A percentile compares a stretch with the other conserved stretches of the same genome.
Conservation (phyloP, 139 green algal species). For the Coelastrella sp. region DNA sequence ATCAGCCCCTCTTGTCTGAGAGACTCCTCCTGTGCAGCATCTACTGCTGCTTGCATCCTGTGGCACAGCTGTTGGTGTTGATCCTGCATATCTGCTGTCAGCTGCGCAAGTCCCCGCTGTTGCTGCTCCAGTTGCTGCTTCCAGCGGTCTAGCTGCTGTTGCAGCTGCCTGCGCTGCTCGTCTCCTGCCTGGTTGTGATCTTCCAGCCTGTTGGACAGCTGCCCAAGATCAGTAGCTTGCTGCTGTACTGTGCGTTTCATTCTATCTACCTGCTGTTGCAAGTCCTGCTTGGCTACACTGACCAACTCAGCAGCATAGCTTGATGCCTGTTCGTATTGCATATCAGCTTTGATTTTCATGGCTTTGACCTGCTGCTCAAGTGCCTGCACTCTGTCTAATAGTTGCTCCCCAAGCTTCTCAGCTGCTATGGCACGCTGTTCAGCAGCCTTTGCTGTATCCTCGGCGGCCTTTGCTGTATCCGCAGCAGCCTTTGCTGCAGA, state of each 20-base stretch:
- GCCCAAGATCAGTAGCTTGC: neutral
- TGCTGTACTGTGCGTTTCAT: neutral
- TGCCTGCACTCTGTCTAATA: neutral
- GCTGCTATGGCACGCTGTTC: neutral
- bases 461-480: neutral
- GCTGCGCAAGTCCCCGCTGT: neutral
- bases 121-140: slow-evolving; percentile 36
- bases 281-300: neutral
- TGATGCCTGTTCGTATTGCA: neutral
- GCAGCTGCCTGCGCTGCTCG: neutral
- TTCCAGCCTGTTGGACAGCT: neutral
- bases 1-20: neutral
- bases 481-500: neutral
- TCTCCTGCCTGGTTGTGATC: neutral
- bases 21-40: neutral
- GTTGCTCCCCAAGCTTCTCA: slow-evolving; percentile 9
- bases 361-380: slow-evolving; percentile 13
- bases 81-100: neutral
- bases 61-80: neutral
- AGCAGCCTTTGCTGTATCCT: neutral
- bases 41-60: neutral
- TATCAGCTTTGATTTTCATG: neutral
- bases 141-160: neutral
- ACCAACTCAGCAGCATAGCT: neutral
- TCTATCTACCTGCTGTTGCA: neutral